Percentiles rank a stretch among this genome's conserved stretches.
These are phyloP conservation scores for Petunia hybrid DNA, from an alignment of 305 asterid genomes.

Conservation along the genomic window DNA sequence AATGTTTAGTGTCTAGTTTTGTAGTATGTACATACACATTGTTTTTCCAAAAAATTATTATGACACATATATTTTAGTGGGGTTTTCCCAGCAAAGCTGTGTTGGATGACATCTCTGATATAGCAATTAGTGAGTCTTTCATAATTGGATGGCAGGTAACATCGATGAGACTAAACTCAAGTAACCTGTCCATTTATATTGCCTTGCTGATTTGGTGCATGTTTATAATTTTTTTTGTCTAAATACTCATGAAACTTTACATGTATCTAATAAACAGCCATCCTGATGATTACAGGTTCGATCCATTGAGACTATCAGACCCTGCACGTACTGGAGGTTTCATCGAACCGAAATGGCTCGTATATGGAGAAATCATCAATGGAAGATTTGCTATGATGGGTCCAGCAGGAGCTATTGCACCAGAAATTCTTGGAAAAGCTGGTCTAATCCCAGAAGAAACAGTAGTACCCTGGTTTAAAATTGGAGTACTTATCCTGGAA, in stretches of 20 bases:
- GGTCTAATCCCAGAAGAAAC: conserved; percentile 85
- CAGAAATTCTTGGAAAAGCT: conserved; percentile 79
- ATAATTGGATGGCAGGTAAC: conserved; percentile 90
- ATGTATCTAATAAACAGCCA: conserved; percentile 46
- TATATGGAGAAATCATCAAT: conserved; percentile 87
- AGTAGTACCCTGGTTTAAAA: conserved; percentile 91
- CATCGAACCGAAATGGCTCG: conserved; percentile 91
- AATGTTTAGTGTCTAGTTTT: too few species aligned
- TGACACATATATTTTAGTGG: too few species aligned
- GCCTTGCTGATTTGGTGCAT: not conserved
- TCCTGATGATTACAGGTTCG: conserved; percentile 88
- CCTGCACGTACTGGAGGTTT: conserved; percentile 93
- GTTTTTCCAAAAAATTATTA: too few species aligned
- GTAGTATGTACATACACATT: too few species aligned
- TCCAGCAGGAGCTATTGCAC: conserved; percentile 80
- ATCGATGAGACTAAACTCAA: too few species aligned
- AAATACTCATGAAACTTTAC: too few species aligned
- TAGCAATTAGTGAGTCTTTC: conserved; percentile 53
- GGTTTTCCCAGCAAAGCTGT: too few species aligned
- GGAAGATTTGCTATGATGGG: conserved; percentile 90
- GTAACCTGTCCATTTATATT: not conserved
- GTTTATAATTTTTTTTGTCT: not conserved
- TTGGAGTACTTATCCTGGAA: conserved; percentile 88
- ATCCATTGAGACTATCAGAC: conserved; percentile 89
- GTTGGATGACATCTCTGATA: too few species aligned